Base-by-base conservation (phyloP, 495 filamentous ascomycete species). In the Penicillium canariense region DNA sequence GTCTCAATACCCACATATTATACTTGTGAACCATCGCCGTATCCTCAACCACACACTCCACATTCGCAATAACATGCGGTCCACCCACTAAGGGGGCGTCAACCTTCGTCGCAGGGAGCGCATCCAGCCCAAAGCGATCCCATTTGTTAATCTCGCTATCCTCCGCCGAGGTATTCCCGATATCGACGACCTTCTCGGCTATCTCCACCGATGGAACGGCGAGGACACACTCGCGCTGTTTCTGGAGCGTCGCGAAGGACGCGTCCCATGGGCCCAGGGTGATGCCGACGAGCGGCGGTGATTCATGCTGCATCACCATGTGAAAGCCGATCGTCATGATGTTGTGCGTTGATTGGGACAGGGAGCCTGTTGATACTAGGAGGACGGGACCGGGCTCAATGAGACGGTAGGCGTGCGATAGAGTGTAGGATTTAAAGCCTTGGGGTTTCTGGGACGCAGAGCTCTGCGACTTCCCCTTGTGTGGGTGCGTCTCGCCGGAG, bases 251-350 rank as follows among this genome's bases (percentile, higher is more conserved):
- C 5, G 53, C 56, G 46, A 69, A 73, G 28, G 64, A 68, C 30
- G 63, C 61, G 25, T 71, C 69, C 69, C 69, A 73, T 3, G 68
- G 68, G 14, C 69, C 69, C 9, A 73, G 58, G n/a, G 55, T 60
- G 23, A 68, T 63, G 34, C 62, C 68, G 36, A 73, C 58, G 6
- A 73, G 59, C 27, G 66, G 60, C 1, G 69, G 69, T 23, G 62
- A 59, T 27, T 69, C 64, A 51, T 73, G 68, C 32, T 67, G 66
- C 56, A 73, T 64, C 47, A 73, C 65, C 66, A 69, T 73, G 56
- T 73, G 69, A 53, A 71, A 71, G 18, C 68, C 68, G 46, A 73
- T 63, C 6, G 69, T 73, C 68, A 69, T 71, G 44, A 71, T 49
- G 36, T 71, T 73, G 51, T 73, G 69, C 2, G 66, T 71, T 34